A percentile compares a stretch with the other conserved stretches of the same genome.
These are phyloP conservation scores for Pseudogymnoascus sp. DNA, from an alignment of 2,329 filamentous ascomycete genomes.

Conservation along the genomic window DNA sequence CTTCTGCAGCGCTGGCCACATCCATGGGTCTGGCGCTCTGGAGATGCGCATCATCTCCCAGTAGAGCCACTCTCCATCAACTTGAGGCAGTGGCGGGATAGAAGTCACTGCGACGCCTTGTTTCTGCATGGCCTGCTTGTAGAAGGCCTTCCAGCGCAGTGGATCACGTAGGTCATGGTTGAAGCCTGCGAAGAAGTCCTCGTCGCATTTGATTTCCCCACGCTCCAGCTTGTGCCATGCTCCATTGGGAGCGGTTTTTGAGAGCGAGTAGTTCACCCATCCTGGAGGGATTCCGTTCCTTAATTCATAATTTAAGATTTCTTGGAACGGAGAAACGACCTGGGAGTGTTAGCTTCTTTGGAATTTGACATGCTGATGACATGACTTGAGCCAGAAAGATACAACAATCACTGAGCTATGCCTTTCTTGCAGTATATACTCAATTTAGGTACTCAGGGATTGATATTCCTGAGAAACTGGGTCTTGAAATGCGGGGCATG, in stretches of 20 bases:
- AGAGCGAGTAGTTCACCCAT: constrained; percentile 89
- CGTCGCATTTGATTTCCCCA: constrained; percentile 69
- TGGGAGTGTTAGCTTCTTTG: constrained; percentile 6
- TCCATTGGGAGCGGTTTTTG: constrained; percentile 65
- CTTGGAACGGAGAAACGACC: constrained; percentile 87
- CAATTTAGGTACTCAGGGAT: neutral
- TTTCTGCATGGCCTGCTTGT: constrained; percentile 38
- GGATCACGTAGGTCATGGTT: constrained; percentile 61
- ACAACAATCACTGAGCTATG: neutral
- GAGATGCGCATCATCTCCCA: constrained; percentile 82
- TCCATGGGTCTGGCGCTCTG: constrained; percentile 68
- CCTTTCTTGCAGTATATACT: neutral
- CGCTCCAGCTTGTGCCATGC: constrained; percentile 85
- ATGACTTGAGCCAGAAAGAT: neutral
- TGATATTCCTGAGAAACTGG: neutral
- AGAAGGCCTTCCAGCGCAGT: constrained; percentile 61
- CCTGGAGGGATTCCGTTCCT: constrained; percentile 69
- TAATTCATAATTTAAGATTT: constrained; percentile 84
- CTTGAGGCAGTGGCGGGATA: constrained; percentile 56
- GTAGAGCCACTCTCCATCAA: constrained; percentile 76
- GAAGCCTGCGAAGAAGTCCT: constrained; percentile 68
- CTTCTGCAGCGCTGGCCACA: constrained; percentile 71
- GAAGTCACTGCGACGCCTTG: constrained; percentile 30
- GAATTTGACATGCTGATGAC: neutral
- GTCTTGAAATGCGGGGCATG: neutral